These are phyloP conservation scores for Pythium chondricola DNA, from an alignment of 352 stramenopile genomes.

Conservation along the genomic window DNA sequence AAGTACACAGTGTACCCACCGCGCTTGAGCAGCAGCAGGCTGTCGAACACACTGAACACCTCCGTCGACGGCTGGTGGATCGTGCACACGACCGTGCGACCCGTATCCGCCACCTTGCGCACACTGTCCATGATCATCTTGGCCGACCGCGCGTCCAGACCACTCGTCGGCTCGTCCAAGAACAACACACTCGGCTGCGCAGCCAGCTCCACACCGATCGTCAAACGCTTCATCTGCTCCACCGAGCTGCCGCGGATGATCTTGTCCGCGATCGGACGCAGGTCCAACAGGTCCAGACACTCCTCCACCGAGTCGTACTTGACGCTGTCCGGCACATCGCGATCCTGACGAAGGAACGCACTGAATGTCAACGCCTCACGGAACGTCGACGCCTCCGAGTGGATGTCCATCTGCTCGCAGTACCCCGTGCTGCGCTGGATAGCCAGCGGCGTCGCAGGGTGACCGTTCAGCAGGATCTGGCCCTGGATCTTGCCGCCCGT, in stretches of 20 bases:
- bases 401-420: conserved; percentile 25
- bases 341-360: conserved; percentile 47
- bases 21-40: conserved; percentile 72
- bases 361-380: conserved; percentile 21
- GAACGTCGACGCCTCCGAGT: conserved; percentile 18
- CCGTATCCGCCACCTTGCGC: conserved; percentile 65
- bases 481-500: conserved; percentile 67
- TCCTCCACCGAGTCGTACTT: conserved; percentile 25
- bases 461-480: conserved; percentile 34
- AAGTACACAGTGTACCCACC: conserved; percentile 73
- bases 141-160: conserved; percentile 77
- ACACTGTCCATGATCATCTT: conserved; percentile 74
- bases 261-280: conserved; percentile 22
- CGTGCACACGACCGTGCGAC: conserved; percentile 19
- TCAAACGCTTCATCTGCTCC: conserved; percentile 60
- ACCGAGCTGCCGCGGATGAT: conserved; percentile 26
- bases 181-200: conserved; percentile 80
- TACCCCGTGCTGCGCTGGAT: conserved; percentile 22
- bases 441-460: conserved; percentile 14
- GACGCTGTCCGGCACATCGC: conserved; percentile 14
- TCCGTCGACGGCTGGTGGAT: conserved; percentile 71
- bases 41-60: conserved; percentile 73
- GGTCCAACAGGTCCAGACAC: conserved; percentile 19
- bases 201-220: conserved; percentile 89
- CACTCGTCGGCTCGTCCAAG: conserved; percentile 81